Percentiles rank a stretch among this genome's conserved stretches.
These are phyloP conservation scores for Acidomyces sp. DNA, from an alignment of 495 filamentous ascomycete genomes.

Conservation along the genomic window DNA sequence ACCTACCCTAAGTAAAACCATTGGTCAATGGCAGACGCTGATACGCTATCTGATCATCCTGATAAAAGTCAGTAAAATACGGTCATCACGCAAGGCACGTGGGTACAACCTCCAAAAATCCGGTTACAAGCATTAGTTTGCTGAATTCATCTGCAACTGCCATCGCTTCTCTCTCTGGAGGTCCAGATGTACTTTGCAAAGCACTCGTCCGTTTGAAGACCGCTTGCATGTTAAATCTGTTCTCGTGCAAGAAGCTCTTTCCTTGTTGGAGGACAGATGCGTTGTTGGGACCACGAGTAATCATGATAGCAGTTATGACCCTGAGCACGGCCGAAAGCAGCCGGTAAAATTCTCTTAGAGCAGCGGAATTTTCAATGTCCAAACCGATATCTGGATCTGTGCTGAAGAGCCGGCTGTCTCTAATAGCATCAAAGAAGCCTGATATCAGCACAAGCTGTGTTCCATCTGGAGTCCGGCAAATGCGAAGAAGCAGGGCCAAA, in stretches of 20 bases:
- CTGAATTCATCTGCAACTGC: slow-evolving; percentile 50
- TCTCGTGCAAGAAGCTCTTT: slow-evolving; percentile 61
- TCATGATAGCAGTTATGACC: slow-evolving; percentile 64
- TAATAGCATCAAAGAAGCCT: slow-evolving; percentile 74
- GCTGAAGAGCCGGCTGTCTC: slow-evolving; percentile 67
- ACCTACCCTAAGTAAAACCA: slow-evolving; percentile 15
- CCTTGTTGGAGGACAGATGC: slow-evolving; percentile 59
- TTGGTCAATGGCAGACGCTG: slow-evolving; percentile 4
- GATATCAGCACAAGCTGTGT: slow-evolving; percentile 71
- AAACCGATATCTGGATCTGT: slow-evolving; percentile 86
- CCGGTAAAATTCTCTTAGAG: slow-evolving; percentile 67
- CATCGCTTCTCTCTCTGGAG: slow-evolving; percentile 26
- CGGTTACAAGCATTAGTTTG: slow-evolving; percentile 44
- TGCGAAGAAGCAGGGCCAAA: slow-evolving; percentile 67
- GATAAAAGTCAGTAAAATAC: background rate
- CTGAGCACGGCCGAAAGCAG: slow-evolving; percentile 69
- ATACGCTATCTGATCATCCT: slow-evolving; percentile 18
- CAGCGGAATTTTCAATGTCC: slow-evolving; percentile 53
- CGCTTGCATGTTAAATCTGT: slow-evolving; percentile 65
- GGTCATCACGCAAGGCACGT: background rate
- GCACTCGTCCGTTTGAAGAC: slow-evolving; percentile 65
- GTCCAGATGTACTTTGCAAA: slow-evolving; percentile 25
- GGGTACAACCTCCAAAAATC: slow-evolving; percentile 42
- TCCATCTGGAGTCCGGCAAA: slow-evolving; percentile 66
- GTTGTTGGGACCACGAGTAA: slow-evolving; percentile 71